Evolutionary conservation across 2,329 filamentous ascomycete species (phyloP), one percentile per base, ranked within the genome.

Genomic region (Aplosporella prunicola): DNA sequence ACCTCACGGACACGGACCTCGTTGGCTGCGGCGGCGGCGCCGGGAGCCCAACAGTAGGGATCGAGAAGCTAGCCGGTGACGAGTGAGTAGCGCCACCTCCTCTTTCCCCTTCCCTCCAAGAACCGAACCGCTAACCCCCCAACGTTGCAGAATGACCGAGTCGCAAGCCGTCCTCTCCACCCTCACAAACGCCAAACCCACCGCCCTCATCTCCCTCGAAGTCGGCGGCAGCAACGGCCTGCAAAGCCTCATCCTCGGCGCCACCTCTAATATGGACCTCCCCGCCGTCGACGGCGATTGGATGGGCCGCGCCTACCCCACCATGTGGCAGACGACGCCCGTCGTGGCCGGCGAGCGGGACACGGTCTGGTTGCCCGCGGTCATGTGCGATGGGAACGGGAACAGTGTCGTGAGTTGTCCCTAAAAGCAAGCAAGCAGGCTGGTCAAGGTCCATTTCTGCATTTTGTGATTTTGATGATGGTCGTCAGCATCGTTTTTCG

Each of bases 231-330:
- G 38, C 20, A 40, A 40, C 8, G 38, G 38, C 17, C 46, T 62
- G 5, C 57, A 60, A 43, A 57, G 57, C 8, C 51, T 60, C 31
- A 56, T 62, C 2, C 42, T 62, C 4, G 56, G 55, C n/a, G 53
- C 57, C 14, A 56, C 53, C 3, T 46, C 50, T 5, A 60, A 61
- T 43, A 59, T 61, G 55, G 53, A 63, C 28, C 47, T 64, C 8
- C 63, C 64, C 1, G 58, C 59, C 17, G 56, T 68, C 9, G 66
- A 69, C 38, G 64, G 60, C 14, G 66, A 69, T 44, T 58, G 65
- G 52, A 69, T 69, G 66, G 66, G 64, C 8, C 50, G 64, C 13
- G 65, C 63, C 5, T 68, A 65, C 44, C 65, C 65, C n/a, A 64
- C 60, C 0, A 61, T 59, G 30, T 62, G 61, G 55, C 61, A 64